phyloP scores from a whole-genome alignment of 345 rosid species.

The Diplotaxis tenuifolia region DNA sequence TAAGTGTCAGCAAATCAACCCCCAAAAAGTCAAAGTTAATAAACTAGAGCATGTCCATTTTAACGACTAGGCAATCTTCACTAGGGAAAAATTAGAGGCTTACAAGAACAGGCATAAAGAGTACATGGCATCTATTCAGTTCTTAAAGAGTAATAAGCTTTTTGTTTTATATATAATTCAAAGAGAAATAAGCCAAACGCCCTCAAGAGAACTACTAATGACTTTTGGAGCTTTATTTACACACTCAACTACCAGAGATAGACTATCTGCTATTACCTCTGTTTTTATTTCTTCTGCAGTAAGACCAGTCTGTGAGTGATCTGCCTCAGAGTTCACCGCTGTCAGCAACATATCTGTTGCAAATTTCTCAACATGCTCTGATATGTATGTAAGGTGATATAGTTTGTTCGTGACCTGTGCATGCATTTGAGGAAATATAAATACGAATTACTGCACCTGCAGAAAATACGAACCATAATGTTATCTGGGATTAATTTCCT shows the following conservation, averaged over 20 bases:
- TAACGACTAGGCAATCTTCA: neutral
- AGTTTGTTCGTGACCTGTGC: constrained; percentile 93
- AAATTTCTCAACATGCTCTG: constrained; percentile 76
- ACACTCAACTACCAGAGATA: constrained; percentile 14
- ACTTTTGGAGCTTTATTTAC: constrained; percentile 13
- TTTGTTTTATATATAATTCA: constrained; percentile 11
- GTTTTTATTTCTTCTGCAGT: constrained; percentile 50
- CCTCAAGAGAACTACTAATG: constrained; percentile 12
- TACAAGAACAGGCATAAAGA: constrained; percentile 11
- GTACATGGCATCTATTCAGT: neutral
- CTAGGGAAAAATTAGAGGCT: constrained; percentile 1
- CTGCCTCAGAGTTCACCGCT: constrained; percentile 53
- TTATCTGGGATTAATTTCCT: constrained; percentile 29
- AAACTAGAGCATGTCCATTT: constrained; percentile 5
- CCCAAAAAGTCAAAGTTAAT: constrained; percentile 6
- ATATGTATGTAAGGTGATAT: constrained; percentile 68
- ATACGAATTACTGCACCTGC: constrained; percentile 17
- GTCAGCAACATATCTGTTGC: constrained; percentile 74
- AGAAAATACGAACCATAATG: constrained; percentile 15
- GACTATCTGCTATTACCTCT: constrained; percentile 50
- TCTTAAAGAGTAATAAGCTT: neutral
- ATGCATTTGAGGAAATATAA: constrained; percentile 35
- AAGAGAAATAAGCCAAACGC: neutral
- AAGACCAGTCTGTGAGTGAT: constrained; percentile 44
- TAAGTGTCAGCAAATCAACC: constrained; percentile 27